A percentile compares a stretch with the other conserved stretches of the same genome.
Evolutionary conservation across 2,329 filamentous ascomycete genomes (phyloP).

Genomic region (Fusarium multiceps): DNA sequence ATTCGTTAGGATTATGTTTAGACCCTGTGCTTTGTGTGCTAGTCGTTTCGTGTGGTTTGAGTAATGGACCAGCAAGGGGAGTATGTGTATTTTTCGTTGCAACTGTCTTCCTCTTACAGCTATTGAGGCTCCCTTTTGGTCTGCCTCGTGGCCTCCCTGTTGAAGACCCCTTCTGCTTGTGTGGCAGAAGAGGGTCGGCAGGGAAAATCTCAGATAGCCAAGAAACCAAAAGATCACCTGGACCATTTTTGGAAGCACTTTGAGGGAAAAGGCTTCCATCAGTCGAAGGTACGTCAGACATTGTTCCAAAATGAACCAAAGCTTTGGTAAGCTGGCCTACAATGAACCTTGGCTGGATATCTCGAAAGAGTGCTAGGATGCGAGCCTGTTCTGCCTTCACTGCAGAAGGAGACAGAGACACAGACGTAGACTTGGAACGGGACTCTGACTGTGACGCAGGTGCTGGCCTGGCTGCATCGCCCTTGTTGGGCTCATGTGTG

Average conservation of each 20-base stretch:
- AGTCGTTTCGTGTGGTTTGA: background rate
- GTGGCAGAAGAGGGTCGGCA: constrained; percentile 42
- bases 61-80: constrained; percentile 5
- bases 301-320: constrained; percentile 71
- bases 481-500: background rate
- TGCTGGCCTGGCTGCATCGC: background rate
- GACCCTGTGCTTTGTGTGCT: background rate
- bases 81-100: constrained; percentile 49
- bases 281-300: constrained; percentile 66
- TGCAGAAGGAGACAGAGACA: constrained; percentile 52
- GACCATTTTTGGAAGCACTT: constrained; percentile 67
- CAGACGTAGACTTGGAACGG: constrained; percentile 32
- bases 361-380: constrained; percentile 66
- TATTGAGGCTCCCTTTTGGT: constrained; percentile 64
- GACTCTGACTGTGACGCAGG: background rate
- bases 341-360: constrained; percentile 63
- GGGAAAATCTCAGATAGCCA: constrained; percentile 75
- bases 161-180: constrained; percentile 1
- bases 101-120: constrained; percentile 36
- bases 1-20: constrained; percentile 1
- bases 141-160: constrained; percentile 61
- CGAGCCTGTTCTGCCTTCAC: constrained; percentile 70
- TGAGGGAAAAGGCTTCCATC: constrained; percentile 64
- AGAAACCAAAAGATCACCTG: constrained; percentile 68
- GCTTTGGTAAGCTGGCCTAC: constrained; percentile 73